Evolutionary conservation across 2,329 filamentous ascomycete genomes (phyloP).

Genomic region (Orbilia ellipsospora): DNA sequence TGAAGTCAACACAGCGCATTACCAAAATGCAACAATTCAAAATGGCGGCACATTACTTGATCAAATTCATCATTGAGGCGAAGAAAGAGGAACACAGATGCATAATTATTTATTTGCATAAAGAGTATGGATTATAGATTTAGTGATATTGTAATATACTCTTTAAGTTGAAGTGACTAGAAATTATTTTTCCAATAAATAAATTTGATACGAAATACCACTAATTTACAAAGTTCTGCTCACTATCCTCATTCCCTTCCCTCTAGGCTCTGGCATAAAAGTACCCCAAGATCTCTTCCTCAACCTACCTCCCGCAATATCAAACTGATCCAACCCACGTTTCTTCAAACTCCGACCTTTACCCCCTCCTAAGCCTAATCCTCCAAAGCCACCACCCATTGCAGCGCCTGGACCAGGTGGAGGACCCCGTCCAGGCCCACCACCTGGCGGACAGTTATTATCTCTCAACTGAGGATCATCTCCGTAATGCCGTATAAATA

Average conservation of each 20-base stretch:
- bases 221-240: constrained; percentile 1
- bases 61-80: no score
- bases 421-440: constrained; percentile 2
- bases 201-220: neutral
- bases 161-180: no score
- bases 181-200: no score
- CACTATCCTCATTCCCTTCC: constrained; percentile 39
- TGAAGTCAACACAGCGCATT: no score
- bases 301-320: constrained; percentile 35
- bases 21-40: no score
- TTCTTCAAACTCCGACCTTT: constrained; percentile 15
- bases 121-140: no score
- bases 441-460: constrained; percentile 1
- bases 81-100: no score
- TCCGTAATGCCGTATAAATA: constrained; percentile 18
- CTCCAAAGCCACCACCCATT: constrained; percentile 4
- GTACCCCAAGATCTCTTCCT: constrained; percentile 30
- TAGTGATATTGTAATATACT: no score
- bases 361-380: constrained; percentile 1
- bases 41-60: no score
- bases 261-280: constrained; percentile 28
- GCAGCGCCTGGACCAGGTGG: constrained; percentile 12
- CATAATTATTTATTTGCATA: no score
- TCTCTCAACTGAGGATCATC: neutral
- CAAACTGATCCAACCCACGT: constrained; percentile 18